Base-by-base conservation (phyloP, 2,329 filamentous ascomycete species). In the Triangularia setosa region DNA sequence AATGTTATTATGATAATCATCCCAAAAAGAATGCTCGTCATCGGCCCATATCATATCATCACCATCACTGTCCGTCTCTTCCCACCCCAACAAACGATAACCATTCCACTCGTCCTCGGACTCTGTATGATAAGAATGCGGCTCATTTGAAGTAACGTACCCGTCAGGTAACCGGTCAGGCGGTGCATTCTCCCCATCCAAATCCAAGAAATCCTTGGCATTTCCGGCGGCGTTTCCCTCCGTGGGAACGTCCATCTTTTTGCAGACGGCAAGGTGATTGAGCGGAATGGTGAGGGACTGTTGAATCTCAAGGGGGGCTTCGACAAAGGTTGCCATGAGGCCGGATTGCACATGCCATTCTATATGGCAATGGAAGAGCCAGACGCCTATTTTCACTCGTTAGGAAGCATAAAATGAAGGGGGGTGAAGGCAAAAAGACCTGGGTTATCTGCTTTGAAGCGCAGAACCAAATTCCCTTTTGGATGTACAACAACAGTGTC, bases 301-400 rank as follows among this genome's bases (percentile, higher is more conserved):
- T 71, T 93, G 90, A 0, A 95, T 73, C 18, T 86, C 81, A 3
- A 82, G 72, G 0, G 87, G 88, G 0, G 85, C 83, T 74, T 90
- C 88, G 66, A 90, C 75, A 68, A 91, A 83, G 1, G 86, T 87
- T 24, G 87, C 83, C 3, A 86, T 79, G 2, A 92, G 80, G n/a
- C 90, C 90, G 2, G 86, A 86, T 1, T 83, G 78, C 64, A 91
- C 80, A 73, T 92, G 90, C 89, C 89, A 94, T 72, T 91, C 89
- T 61, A 93, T 89, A 73, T 94, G 91, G 76, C 90, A 93, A 76
- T 93, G 90, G 78, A 93, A 90, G 3, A 90, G 75, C 87, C 87
- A 90, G 23, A 90, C 79, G 4, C 61, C 62, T 70, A 48, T 48
- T 27, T 3, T 52, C 11, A 23, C 12, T 30, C 40, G 59, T 58